Conservation (phyloP, 2,329 filamentous ascomycete species). For the Hypocrella siamensis region DNA sequence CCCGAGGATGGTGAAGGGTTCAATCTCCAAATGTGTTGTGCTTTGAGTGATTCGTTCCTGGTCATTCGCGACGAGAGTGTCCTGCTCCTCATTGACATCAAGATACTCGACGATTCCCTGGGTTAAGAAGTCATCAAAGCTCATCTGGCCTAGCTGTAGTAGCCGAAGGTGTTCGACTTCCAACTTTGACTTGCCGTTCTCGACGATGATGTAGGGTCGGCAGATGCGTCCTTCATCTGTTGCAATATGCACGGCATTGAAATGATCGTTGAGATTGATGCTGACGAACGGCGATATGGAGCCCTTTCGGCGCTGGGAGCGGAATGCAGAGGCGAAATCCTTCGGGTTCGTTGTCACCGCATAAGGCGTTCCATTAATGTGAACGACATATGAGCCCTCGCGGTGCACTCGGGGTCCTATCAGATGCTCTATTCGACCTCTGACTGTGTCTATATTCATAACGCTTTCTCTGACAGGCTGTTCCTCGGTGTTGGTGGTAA, state of each 20-base stretch:
- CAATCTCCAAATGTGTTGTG: conserved; percentile 92
- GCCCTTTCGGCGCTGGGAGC: conserved; percentile 73
- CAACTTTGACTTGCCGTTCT: conserved; percentile 71
- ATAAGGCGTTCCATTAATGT: conserved; percentile 89
- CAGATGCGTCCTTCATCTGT: conserved; percentile 96
- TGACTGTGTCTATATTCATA: conserved; percentile 72
- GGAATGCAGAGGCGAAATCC: conserved; percentile 70
- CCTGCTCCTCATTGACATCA: conserved; percentile 97
- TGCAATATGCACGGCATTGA: conserved; percentile 82
- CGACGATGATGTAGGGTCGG: conserved; percentile 87
- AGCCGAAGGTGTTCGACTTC: conserved; percentile 64
- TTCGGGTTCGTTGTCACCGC: conserved; percentile 78
- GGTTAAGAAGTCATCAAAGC: conserved; percentile 88
- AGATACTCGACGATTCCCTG: conserved; percentile 89
- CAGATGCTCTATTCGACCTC: conserved; percentile 56
- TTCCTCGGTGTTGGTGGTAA: conserved; percentile 92
- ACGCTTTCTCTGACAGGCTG: conserved; percentile 76
- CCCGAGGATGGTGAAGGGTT: conserved; percentile 91
- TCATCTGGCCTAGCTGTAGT: conserved; percentile 66
- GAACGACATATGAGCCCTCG: conserved; percentile 73
- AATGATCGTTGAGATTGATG: conserved; percentile 89
- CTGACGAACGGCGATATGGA: conserved; percentile 93
- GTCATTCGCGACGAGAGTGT: conserved; percentile 81
- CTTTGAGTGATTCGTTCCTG: conserved; percentile 69
- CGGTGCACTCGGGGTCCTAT: conserved; percentile 74